Base-by-base conservation (phyloP, 345 rosid genomes). In the Eucalyptus rudis region DNA sequence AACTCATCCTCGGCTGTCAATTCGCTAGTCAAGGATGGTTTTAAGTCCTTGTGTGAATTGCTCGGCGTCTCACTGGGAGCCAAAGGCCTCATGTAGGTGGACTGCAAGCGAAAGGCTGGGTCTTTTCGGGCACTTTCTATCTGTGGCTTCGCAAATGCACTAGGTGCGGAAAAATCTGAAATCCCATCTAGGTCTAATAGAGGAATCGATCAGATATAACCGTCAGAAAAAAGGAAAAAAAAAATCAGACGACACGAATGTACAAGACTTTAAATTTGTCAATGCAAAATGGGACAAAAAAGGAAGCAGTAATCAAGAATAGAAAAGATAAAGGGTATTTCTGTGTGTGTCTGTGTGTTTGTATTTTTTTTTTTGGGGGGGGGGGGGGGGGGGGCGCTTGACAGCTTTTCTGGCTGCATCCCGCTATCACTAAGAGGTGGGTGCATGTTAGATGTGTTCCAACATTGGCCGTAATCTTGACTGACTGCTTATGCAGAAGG, bases 1-100 rank as follows among this genome's bases (percentile, higher is more conserved):
- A 91, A 88, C 58, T 90, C 93, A 7, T 92, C 93, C 64, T 91
- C 94, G 11, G 89, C 88, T 90, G 93, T 94, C 45, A 89, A 87
- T 86, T 91, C 92, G 11, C 91, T 91, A 12, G 89, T 68, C 43
- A 88, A 81, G 88, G 93, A 88, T 17, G 90, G 68, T 90, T 93
- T 92, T 85, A 92, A 79, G n/a, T 92, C 93, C 86, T 87, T 89
- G 43, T 54, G 90, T 43, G 81, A 91, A 84, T 91, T 94, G 76
- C 86, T 91, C 1, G 91, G 81, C 47, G 89, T 89, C 86, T 92
- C 92, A 7, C 47, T 91, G 12, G 50, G 91, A 52, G 93, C 92
- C 43, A 90, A 90, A 86, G 94, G 90, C 91, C 91, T 89, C 92
- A 91, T 95, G 89, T 43, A 90, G 83, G 68, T 90, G 43, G 58